Evolutionary conservation across 2,329 filamentous ascomycete species (phyloP).

Genomic region (Nemania diffusa): DNA sequence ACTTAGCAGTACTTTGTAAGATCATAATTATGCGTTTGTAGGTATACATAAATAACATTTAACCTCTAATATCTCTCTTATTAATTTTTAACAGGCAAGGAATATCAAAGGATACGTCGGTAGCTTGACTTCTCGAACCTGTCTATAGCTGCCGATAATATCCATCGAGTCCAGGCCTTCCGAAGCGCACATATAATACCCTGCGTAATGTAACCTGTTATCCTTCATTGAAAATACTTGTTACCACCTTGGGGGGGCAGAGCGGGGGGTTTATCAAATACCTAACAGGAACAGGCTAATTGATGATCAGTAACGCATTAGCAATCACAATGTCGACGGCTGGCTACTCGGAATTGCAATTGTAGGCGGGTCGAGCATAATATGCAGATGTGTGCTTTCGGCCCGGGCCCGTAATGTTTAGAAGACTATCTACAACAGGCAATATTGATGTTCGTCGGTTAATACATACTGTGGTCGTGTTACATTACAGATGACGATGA

Average conservation of each 20-base stretch:
- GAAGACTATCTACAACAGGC: not conserved
- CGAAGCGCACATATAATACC: not conserved
- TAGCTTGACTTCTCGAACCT: not conserved
- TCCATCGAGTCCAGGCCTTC: not conserved
- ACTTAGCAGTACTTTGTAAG: constrained; percentile 1
- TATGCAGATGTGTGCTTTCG: constrained; percentile 25
- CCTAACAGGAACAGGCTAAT: constrained; percentile 4
- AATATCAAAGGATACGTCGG: not conserved
- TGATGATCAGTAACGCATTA: constrained; percentile 5
- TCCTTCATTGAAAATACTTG: not conserved
- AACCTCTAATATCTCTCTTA: not conserved
- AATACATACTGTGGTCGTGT: constrained; percentile 11
- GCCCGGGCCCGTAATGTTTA: constrained; percentile 29
- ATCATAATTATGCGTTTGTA: constrained; percentile 10
- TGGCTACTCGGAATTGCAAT: not conserved
- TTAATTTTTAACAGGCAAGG: not conserved
- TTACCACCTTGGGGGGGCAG: not conserved
- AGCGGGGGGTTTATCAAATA: constrained; percentile 1
- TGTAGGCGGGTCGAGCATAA: constrained; percentile 10
- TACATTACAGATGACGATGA: constrained; percentile 20
- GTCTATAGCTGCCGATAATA: not conserved
- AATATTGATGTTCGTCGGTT: constrained; percentile 27
- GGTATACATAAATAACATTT: not conserved
- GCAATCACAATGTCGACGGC: constrained; percentile 1
- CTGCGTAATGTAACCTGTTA: not conserved